A percentile compares a stretch with the other conserved stretches of the same genome.
Conservation (phyloP, 192 early-diverging fungal species). For the Backusella sp. region DNA sequence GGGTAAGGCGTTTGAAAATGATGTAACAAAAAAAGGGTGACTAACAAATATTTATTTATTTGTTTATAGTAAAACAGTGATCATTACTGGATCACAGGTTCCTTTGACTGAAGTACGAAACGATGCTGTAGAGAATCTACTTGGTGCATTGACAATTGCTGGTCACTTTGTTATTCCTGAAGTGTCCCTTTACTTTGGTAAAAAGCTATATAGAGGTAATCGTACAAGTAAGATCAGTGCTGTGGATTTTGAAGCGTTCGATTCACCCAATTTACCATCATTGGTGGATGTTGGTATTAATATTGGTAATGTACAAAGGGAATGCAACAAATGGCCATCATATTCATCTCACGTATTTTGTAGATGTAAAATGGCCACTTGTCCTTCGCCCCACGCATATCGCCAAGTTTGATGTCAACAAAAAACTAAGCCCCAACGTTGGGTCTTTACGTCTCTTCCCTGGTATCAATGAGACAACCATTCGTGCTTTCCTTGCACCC, state of each 20-base stretch:
- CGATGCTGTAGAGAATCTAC: constrained; percentile 95
- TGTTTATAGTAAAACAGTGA: constrained; percentile 80
- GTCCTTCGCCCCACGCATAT: constrained; percentile 85
- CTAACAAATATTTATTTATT: constrained; percentile 16
- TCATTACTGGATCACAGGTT: constrained; percentile 97
- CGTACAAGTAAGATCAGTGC: constrained; percentile 77
- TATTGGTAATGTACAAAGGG: constrained; percentile 55
- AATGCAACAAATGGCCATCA: not conserved
- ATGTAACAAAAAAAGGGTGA: not conserved
- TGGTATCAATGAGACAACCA: constrained; percentile 86
- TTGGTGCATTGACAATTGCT: constrained; percentile 95
- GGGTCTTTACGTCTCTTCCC: constrained; percentile 91
- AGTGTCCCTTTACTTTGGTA: constrained; percentile 90
- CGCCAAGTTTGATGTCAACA: constrained; percentile 81
- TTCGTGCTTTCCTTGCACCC: constrained; percentile 82
- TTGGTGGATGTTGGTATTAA: constrained; percentile 97
- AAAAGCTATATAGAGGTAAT: constrained; percentile 93
- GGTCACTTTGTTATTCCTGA: constrained; percentile 98
- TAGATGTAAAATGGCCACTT: constrained; percentile 89
- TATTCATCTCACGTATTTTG: not conserved
- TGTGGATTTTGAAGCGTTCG: constrained; percentile 82
- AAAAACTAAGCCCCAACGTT: constrained; percentile 83
- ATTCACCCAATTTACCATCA: constrained; percentile 84
- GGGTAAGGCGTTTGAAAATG: constrained; percentile 48
- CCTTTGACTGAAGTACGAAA: constrained; percentile 97